phyloP scores from a whole-genome alignment of 2,329 filamentous ascomycete species.

The Trematosphaeria pertusa region DNA sequence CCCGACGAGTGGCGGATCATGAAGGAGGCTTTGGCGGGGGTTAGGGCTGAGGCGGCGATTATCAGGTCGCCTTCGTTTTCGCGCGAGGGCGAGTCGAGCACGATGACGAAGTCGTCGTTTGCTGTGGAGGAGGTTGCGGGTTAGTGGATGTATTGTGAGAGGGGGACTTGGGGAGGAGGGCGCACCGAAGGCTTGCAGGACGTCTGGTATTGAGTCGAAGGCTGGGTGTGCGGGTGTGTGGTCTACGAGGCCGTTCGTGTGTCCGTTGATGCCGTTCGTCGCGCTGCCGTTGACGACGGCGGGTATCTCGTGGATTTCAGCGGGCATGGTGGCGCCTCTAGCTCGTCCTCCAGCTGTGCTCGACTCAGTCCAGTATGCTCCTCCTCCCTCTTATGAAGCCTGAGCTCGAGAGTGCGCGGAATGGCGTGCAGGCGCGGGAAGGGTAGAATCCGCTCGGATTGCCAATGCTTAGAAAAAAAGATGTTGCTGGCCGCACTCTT shows the following conservation, averaged over 20 bases:
- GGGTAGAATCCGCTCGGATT: conserved; percentile 8
- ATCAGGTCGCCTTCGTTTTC: conserved; percentile 99
- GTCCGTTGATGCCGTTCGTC: conserved; percentile 16
- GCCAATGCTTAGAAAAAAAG: conserved; percentile 29
- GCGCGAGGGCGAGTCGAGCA: conserved; percentile 88
- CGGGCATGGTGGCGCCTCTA: conserved; percentile 27
- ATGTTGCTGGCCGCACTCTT: conserved; percentile 13
- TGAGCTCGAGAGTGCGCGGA: no score
- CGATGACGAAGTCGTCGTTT: conserved; percentile 87
- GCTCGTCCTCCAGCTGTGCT: background rate
- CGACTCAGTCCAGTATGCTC: background rate
- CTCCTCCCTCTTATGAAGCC: background rate
- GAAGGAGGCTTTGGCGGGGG: conserved; percentile 91
- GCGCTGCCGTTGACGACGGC: conserved; percentile 23
- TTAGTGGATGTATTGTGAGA: conserved; percentile 10
- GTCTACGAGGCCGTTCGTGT: conserved; percentile 23
- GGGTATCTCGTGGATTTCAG: conserved; percentile 21
- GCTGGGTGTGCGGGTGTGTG: conserved; percentile 42
- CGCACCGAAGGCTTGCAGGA: conserved; percentile 53
- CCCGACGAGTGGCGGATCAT: conserved; percentile 90
- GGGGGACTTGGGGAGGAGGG: conserved; percentile 10
- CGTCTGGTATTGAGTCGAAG: conserved; percentile 57
- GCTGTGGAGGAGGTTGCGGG: conserved; percentile 31
- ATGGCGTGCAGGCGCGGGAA: background rate
- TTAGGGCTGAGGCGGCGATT: conserved; percentile 85